Evolutionary conservation across 805 yeast genomes (phyloP).

Genomic region (Cyberlindnera sargentensis): DNA sequence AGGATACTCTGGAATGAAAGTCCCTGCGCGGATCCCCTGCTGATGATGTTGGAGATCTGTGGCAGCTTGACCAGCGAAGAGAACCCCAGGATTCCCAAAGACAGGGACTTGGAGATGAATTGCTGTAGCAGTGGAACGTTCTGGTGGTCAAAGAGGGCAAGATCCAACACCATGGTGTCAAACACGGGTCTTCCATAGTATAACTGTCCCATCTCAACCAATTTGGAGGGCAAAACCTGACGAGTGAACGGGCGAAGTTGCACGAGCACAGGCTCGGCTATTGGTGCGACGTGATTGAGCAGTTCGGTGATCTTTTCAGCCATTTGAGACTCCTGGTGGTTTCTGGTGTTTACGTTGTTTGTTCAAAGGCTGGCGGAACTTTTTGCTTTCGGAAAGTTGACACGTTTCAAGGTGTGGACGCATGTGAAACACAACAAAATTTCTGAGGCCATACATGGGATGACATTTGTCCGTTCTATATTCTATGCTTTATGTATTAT

Average conservation of each 20-base stretch:
- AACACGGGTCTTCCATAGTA: slow-evolving; percentile 23
- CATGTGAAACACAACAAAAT: too few species aligned
- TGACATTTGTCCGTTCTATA: too few species aligned
- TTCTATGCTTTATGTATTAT: too few species aligned
- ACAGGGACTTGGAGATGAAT: slow-evolving; percentile 27
- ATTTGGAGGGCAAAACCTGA: slow-evolving; percentile 15
- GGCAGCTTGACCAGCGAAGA: slow-evolving; percentile 35
- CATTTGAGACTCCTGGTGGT: background rate
- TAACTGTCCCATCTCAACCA: slow-evolving; percentile 19
- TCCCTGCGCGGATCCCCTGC: slow-evolving; percentile 28
- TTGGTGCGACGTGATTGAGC: slow-evolving; percentile 11
- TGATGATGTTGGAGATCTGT: slow-evolving; percentile 30
- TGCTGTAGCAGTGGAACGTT: slow-evolving; percentile 22
- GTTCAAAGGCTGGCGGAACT: background rate
- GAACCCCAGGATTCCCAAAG: slow-evolving; percentile 30
- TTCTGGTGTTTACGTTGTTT: background rate
- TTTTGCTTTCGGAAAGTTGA: background rate
- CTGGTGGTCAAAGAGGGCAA: slow-evolving; percentile 19
- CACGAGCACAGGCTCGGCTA: slow-evolving; percentile 12
- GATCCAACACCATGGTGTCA: slow-evolving; percentile 21
- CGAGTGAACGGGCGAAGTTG: slow-evolving; percentile 14
- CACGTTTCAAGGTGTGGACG: background rate
- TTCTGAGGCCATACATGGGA: too few species aligned
- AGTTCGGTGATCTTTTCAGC: slow-evolving; percentile 1
- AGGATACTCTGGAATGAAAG: slow-evolving; percentile 27